These are phyloP conservation scores for Phalaenopsis hybrid DNA, from an alignment of 116 monocot genomes.

Conservation along the genomic window DNA sequence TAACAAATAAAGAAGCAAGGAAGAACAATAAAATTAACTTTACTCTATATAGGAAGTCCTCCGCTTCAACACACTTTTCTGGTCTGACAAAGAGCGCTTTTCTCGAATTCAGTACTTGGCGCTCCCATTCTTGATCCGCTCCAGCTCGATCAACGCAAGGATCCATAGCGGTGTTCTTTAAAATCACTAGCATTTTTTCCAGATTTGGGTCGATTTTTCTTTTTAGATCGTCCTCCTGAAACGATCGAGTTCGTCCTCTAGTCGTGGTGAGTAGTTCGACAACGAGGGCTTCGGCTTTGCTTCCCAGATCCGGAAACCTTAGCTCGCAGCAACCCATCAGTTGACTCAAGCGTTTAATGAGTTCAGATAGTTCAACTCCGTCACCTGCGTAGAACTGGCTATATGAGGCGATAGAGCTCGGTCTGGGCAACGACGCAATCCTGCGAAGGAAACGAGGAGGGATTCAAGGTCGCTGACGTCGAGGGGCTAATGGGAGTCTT, in stretches of 20 bases:
- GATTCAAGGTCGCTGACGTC: neutral
- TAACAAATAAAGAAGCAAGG: neutral
- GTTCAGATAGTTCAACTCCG: neutral
- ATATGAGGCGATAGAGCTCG: neutral
- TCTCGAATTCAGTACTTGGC: slow-evolving; percentile 4
- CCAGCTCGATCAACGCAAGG: slow-evolving; percentile 8
- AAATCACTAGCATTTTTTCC: neutral
- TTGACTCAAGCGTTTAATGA: neutral
- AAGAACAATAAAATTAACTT: neutral
- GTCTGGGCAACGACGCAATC: too few species aligned
- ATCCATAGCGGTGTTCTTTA: slow-evolving; percentile 1
- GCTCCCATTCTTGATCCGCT: slow-evolving; percentile 3
- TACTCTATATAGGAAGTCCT: slow-evolving; percentile 1
- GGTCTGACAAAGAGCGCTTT: neutral
- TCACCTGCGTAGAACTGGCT: neutral
- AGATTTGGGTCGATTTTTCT: neutral
- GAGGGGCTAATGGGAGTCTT: neutral
- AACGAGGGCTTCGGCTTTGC: slow-evolving; percentile 6
- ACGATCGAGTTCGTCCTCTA: neutral
- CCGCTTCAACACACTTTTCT: neutral
- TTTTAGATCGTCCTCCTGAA: neutral
- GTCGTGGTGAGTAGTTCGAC: neutral
- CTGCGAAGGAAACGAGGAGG: neutral
- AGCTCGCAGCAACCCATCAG: slow-evolving; percentile 2
- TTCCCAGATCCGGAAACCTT: slow-evolving; percentile 2